These are phyloP conservation scores for Lactarius hengduanensis DNA, from an alignment of 768 basidiomycete genomes.

Conservation along the genomic window DNA sequence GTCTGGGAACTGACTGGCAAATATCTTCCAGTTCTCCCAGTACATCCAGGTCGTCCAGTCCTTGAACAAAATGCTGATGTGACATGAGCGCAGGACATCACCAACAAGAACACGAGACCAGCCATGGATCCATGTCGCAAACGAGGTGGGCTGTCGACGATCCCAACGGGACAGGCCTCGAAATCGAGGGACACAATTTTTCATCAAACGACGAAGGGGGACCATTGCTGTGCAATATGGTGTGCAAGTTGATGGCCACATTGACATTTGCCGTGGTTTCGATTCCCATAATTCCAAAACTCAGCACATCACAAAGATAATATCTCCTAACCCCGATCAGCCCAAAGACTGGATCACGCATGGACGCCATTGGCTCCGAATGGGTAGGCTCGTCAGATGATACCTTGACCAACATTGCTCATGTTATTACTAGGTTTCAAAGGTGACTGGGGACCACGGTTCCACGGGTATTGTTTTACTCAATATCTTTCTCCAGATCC, in stretches of 20 bases:
- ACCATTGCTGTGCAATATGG: slow-evolving; percentile 60
- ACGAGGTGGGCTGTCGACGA: slow-evolving; percentile 57
- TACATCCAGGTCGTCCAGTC: no score
- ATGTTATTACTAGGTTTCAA: slow-evolving; percentile 47
- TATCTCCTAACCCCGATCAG: slow-evolving; percentile 46
- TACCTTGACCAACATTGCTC: not conserved
- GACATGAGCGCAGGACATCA: slow-evolving; percentile 45
- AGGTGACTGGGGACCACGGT: slow-evolving; percentile 33
- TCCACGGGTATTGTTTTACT: no score
- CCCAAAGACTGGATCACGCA: slow-evolving; percentile 57
- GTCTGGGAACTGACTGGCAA: no score
- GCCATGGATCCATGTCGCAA: slow-evolving; percentile 60
- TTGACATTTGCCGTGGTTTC: slow-evolving; percentile 51
- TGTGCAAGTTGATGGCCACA: slow-evolving; percentile 54
- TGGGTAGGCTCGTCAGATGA: slow-evolving; percentile 32
- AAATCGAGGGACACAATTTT: slow-evolving; percentile 55
- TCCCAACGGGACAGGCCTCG: slow-evolving; percentile 47
- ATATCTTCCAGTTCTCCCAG: no score
- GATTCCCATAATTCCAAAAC: slow-evolving; percentile 45
- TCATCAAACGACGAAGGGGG: slow-evolving; percentile 53
- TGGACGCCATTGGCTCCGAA: slow-evolving; percentile 42
- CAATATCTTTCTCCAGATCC: slow-evolving; percentile 43
- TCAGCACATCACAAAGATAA: slow-evolving; percentile 44
- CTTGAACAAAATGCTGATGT: no score
- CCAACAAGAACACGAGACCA: slow-evolving; percentile 59